Evolutionary conservation across 192 early-diverging fungal species (phyloP).

Genomic region (Martensiomyces pterosporus): DNA sequence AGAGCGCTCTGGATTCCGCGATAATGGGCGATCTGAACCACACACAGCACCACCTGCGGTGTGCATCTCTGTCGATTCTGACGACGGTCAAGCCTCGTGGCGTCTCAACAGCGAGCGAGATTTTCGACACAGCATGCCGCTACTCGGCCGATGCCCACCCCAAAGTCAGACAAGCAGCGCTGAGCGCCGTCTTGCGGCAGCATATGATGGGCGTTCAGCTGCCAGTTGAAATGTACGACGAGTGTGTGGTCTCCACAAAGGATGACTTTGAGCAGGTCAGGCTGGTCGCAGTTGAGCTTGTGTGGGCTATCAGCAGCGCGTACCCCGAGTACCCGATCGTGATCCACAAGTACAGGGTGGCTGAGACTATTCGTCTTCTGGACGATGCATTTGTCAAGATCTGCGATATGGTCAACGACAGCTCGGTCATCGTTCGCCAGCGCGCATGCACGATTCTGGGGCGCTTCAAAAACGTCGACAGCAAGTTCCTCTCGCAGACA

Average conservation of each 20-base stretch:
- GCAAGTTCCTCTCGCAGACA: slow-evolving; percentile 60
- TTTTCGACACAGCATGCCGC: slow-evolving; percentile 27
- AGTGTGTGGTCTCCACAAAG: slow-evolving; percentile 58
- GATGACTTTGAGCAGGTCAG: slow-evolving; percentile 75
- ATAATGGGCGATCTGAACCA: slow-evolving; percentile 29
- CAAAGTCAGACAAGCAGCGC: slow-evolving; percentile 35
- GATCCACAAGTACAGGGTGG: slow-evolving; percentile 21
- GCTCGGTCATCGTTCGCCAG: slow-evolving; percentile 62
- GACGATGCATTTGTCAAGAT: slow-evolving; percentile 77
- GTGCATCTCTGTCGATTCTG: slow-evolving; percentile 22
- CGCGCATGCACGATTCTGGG: slow-evolving; percentile 70
- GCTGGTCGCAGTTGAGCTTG: slow-evolving; percentile 60
- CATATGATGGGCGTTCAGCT: slow-evolving; percentile 22
- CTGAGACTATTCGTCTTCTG: slow-evolving; percentile 45
- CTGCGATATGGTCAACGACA: slow-evolving; percentile 82
- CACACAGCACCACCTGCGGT: slow-evolving; percentile 42
- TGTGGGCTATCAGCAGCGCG: slow-evolving; percentile 58
- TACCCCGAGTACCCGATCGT: slow-evolving; percentile 46
- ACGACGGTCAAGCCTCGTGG: slow-evolving; percentile 6
- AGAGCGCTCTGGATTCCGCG: slow-evolving; percentile 6
- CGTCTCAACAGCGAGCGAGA: background rate
- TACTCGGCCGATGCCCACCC: slow-evolving; percentile 40
- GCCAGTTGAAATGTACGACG: slow-evolving; percentile 54
- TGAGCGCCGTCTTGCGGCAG: slow-evolving; percentile 23
- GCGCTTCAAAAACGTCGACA: slow-evolving; percentile 59